Evolutionary conservation across 2,329 filamentous ascomycete genomes (phyloP), one percentile per base, ranked within the genome.

Genomic region (Aspergillus sp.): DNA sequence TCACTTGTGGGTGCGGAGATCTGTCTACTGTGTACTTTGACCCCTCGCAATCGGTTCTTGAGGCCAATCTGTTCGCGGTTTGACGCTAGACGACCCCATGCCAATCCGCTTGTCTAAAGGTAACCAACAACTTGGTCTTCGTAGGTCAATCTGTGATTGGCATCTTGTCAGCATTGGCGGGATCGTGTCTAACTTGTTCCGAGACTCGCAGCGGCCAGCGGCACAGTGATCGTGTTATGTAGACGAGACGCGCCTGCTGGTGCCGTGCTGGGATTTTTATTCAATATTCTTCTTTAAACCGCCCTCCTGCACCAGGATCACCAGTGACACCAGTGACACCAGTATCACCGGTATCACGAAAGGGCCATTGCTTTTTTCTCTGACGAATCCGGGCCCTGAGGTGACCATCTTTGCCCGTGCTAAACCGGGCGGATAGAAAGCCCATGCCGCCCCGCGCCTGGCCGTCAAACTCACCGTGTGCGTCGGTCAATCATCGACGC

Each of bases 401-500:
- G 24, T 56, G 31, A 26, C 47, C 12, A 16, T 56, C 59, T 36
- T 36, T 58, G 55, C 54, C 46, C 47, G 55, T 61, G 54, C 61
- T 66, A 60, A 63, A 47, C 51, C 62, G 24, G 57, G 61, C 56
- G 60, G 56, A 58, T 58, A 46, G 31, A 57, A 60, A 12, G 47
- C 42, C 53, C 56, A 49, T 53, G 55, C 45, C 60, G 59, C 55
- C 61, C 63, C 59, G 63, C 61, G 60, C 59, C 57, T 61, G 57
- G 56, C 54, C 58, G 57, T 56, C 52, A 55, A 54, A 50, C 52
- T 52, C 50, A 61, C 55, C 50, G 36, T 42, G 36, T 42, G 12
- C 36, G 49, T 55, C 57, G 56, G 39, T 65, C 63, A 66, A 65
- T 65, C 63, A 66, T 54, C 56, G 53, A 49, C 24, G 50, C 51